Evolutionary conservation across 192 early-diverging fungal genomes (phyloP).

Genomic region (Anaeromyces robustus): DNA sequence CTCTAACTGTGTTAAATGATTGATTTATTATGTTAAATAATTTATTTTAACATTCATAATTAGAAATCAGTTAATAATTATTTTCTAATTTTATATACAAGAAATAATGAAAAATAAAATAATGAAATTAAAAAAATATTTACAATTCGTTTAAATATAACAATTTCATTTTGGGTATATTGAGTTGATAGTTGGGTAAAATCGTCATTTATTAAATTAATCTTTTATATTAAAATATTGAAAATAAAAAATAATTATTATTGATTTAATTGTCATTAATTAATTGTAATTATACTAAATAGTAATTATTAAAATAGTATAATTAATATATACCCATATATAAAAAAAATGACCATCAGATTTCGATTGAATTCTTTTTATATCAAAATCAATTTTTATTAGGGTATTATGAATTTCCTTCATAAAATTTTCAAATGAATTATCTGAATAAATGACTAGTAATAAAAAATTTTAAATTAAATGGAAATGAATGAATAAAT

Average conservation of each 20-base stretch:
- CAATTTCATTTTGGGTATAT: background rate
- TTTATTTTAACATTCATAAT: too few species aligned
- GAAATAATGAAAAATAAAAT: too few species aligned
- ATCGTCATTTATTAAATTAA: background rate
- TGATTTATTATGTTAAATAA: too few species aligned
- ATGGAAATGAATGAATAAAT: too few species aligned
- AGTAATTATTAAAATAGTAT: too few species aligned
- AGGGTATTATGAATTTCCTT: background rate
- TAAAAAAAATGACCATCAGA: background rate
- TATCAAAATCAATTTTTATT: background rate
- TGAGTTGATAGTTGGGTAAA: background rate
- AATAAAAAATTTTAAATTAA: too few species aligned
- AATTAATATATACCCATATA: background rate
- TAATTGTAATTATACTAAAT: too few species aligned
- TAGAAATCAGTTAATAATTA: too few species aligned
- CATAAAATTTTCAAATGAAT: background rate
- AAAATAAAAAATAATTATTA: too few species aligned
- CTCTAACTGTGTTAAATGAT: background rate
- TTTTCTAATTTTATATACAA: too few species aligned
- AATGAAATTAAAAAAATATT: background rate
- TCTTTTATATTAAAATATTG: background rate
- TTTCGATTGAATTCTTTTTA: background rate
- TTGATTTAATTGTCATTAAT: too few species aligned
- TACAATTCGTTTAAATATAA: background rate
- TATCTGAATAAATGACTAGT: background rate